Conservation (phyloP, 2,329 filamentous ascomycete species). For the Hypoxylon sp. region DNA sequence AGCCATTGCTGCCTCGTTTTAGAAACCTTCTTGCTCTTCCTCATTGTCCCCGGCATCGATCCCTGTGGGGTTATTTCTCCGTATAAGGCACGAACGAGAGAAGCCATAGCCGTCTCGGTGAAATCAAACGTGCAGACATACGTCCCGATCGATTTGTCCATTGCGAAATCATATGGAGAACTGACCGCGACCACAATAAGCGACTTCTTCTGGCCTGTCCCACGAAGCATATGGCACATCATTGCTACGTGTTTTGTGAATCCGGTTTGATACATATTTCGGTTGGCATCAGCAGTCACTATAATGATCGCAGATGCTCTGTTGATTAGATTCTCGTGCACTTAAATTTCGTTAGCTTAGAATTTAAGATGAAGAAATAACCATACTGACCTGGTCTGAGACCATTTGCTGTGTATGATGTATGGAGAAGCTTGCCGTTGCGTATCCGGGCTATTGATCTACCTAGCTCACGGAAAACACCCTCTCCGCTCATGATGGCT, state of each 20-base stretch:
- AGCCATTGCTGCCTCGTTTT: constrained; percentile 97
- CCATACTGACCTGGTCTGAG: constrained; percentile 75
- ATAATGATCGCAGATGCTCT: constrained; percentile 90
- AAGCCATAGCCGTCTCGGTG: constrained; percentile 90
- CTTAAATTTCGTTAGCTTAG: constrained; percentile 54
- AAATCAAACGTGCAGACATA: constrained; percentile 98
- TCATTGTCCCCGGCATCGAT: constrained; percentile 79
- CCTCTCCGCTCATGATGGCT: constrained; percentile 89
- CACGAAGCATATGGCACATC: constrained; percentile 89
- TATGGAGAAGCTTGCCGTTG: constrained; percentile 89
- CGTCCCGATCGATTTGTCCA: constrained; percentile 90
- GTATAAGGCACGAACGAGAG: constrained; percentile 85
- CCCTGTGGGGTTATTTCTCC: constrained; percentile 77
- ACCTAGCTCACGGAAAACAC: constrained; percentile 91
- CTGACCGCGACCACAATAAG: constrained; percentile 93
- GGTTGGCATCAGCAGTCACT: constrained; percentile 92
- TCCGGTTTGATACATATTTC: constrained; percentile 92
- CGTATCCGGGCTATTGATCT: constrained; percentile 87
- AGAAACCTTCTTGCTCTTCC: constrained; percentile 87
- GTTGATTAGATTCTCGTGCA: constrained; percentile 93
- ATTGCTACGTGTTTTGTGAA: constrained; percentile 97
- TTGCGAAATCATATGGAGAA: constrained; percentile 96
- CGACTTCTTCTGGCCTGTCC: constrained; percentile 86
- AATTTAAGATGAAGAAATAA: constrained; percentile 5
- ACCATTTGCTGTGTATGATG: constrained; percentile 94